A percentile compares a stretch with the other conserved stretches of the same genome.
phyloP scores from a whole-genome alignment of 1,284 basidiomycete species.

The Leccinum ambiguum region DNA sequence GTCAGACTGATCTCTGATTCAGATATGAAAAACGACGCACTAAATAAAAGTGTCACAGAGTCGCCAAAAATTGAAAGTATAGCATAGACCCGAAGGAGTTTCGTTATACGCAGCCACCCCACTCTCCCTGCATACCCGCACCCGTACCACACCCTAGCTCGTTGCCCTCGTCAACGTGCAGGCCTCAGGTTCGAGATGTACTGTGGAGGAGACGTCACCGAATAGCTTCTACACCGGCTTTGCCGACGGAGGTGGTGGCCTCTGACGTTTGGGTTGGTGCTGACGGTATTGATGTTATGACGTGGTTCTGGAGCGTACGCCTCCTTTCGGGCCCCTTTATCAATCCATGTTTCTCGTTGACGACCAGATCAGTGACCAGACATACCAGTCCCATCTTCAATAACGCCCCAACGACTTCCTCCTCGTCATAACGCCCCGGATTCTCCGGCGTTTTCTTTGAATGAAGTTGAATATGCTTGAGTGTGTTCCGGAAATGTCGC shows the following conservation, averaged over 20 bases:
- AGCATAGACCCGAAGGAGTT: constrained; percentile 54
- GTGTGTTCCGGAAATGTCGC: too few species aligned
- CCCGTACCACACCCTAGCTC: too few species aligned
- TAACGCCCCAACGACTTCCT: too few species aligned
- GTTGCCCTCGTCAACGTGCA: too few species aligned
- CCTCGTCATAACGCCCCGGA: too few species aligned
- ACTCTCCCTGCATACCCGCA: too few species aligned
- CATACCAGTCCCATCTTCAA: too few species aligned
- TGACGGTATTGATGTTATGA: constrained; percentile 20
- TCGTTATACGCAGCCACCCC: constrained; percentile 53
- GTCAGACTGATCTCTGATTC: background rate
- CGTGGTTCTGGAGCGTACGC: constrained; percentile 79
- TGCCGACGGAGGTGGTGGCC: constrained; percentile 63
- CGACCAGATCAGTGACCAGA: constrained; percentile 27
- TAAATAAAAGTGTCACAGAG: constrained; percentile 76
- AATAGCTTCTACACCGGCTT: constrained; percentile 64
- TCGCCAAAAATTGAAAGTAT: constrained; percentile 84
- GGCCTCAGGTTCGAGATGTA: constrained; percentile 51
- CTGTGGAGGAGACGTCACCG: constrained; percentile 54
- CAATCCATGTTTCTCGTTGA: constrained; percentile 1
- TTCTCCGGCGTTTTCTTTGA: too few species aligned
- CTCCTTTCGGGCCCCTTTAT: constrained; percentile 11
- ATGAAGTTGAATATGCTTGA: too few species aligned
- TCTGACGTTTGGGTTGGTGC: background rate
- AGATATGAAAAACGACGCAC: constrained; percentile 40